Percentiles rank a stretch among this genome's conserved stretches.
phyloP scores from a whole-genome alignment of 805 yeast genomes.

The Lipomyces starkeyi region DNA sequence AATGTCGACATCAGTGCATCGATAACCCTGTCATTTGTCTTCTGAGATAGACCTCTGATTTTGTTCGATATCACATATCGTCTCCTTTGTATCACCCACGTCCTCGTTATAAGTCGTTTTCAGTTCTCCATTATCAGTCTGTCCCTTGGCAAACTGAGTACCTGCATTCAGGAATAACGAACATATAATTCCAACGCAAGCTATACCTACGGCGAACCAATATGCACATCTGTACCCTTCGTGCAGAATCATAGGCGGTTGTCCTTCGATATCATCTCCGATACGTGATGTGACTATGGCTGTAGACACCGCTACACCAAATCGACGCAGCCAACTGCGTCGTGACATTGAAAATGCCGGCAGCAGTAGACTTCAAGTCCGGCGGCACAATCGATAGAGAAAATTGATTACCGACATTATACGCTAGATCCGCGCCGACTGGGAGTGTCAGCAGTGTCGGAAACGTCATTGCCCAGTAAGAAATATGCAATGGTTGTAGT shows the following conservation, averaged over 20 bases:
- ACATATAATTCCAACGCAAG: constrained; percentile 41
- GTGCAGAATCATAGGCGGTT: constrained; percentile 6
- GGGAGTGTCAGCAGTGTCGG: constrained; percentile 52
- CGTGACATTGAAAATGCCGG: constrained; percentile 56
- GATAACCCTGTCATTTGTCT: no score
- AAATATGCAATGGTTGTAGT: constrained; percentile 47
- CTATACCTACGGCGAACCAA: constrained; percentile 46
- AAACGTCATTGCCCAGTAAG: constrained; percentile 56
- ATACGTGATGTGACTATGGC: constrained; percentile 48
- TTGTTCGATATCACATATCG: no score
- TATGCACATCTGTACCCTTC: constrained; percentile 25
- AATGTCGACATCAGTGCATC: no score
- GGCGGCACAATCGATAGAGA: constrained; percentile 52
- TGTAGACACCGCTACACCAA: constrained; percentile 51
- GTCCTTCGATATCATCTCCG: not conserved
- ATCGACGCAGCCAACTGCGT: constrained; percentile 51
- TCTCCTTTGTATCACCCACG: no score
- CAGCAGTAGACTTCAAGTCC: constrained; percentile 53
- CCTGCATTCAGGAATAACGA: constrained; percentile 48
- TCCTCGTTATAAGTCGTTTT: no score
- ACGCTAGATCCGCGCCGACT: constrained; percentile 56
- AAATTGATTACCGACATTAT: constrained; percentile 54
- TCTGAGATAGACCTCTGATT: no score
- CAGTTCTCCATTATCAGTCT: not conserved
- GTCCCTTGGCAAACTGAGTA: constrained; percentile 30